Percentiles rank a stretch among this genome's conserved stretches.
Evolutionary conservation across 177 flowering plant species (phyloP).

Genomic region (Vitis hybrid): DNA sequence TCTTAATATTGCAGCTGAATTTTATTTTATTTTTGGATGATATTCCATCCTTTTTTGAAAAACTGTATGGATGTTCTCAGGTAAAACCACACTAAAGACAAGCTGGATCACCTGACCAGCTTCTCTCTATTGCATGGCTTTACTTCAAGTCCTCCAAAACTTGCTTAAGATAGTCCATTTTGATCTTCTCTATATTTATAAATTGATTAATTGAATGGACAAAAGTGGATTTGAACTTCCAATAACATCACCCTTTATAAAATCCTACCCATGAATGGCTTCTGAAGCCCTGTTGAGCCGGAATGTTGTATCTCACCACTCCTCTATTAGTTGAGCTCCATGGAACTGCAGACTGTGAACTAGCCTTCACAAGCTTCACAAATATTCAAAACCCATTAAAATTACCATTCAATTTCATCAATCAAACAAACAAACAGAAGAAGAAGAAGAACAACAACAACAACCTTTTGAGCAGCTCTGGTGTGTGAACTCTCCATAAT

Average conservation of each 20-base stretch:
- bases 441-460: not conserved
- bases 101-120: no score
- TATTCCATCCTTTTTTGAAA: no score
- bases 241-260: not conserved
- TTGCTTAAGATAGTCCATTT: no score
- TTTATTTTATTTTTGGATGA: no score
- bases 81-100: no score
- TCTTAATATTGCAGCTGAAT: no score
- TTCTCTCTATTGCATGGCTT: no score
- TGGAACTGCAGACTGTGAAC: constrained; percentile 24
- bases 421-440: not conserved
- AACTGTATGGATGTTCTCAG: no score
- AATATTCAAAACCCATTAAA: not conserved
- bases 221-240: no score
- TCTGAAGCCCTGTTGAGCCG: constrained; percentile 9
- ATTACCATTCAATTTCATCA: not conserved
- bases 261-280: constrained; percentile 14
- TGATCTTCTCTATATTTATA: no score
- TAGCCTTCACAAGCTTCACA: constrained; percentile 23
- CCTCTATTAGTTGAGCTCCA: constrained; percentile 23
- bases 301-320: constrained; percentile 14
- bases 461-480: constrained; percentile 35
- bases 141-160: no score
- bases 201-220: no score
- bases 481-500: constrained; percentile 32